These are phyloP conservation scores for Silene conica DNA, from an alignment of 148 eudicot species.

Conservation along the genomic window DNA sequence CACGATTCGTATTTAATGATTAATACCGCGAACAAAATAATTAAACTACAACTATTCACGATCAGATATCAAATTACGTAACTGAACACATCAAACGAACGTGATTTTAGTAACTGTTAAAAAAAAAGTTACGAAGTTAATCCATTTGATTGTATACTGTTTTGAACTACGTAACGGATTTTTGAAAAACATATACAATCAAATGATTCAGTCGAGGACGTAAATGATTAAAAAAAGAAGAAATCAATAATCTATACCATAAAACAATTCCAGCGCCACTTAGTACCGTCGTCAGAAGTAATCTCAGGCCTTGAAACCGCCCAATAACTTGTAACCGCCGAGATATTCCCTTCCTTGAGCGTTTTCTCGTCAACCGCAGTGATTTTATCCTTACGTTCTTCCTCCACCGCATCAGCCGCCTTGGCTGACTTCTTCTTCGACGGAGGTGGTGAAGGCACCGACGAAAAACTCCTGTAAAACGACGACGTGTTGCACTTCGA, in stretches of 20 bases:
- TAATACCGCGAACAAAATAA: no score
- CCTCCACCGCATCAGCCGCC: constrained; percentile 17
- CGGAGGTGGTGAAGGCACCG: constrained; percentile 2
- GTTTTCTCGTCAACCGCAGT: constrained; percentile 23
- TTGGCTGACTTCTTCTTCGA: not conserved
- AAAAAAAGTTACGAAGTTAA: no score
- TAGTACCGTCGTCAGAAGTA: constrained; percentile 58
- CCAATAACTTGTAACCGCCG: constrained; percentile 65
- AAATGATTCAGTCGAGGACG: not conserved
- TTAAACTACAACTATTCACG: no score
- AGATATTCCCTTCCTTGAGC: constrained; percentile 17
- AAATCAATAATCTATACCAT: constrained; percentile 39
- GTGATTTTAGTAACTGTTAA: not conserved
- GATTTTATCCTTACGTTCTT: constrained; percentile 16
- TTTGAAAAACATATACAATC: no score
- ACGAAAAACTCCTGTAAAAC: constrained; percentile 24
- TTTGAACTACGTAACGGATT: not conserved
- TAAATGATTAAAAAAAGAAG: not conserved
- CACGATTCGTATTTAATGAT: no score
- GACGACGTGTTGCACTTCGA: not conserved
- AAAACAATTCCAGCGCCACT: constrained; percentile 84
- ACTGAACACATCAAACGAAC: not conserved
- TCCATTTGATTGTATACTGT: not conserved
- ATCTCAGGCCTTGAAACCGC: constrained; percentile 50
- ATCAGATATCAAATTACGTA: no score